Conservation (phyloP, 345 rosid genomes). For the Laguncularia racemosa region DNA sequence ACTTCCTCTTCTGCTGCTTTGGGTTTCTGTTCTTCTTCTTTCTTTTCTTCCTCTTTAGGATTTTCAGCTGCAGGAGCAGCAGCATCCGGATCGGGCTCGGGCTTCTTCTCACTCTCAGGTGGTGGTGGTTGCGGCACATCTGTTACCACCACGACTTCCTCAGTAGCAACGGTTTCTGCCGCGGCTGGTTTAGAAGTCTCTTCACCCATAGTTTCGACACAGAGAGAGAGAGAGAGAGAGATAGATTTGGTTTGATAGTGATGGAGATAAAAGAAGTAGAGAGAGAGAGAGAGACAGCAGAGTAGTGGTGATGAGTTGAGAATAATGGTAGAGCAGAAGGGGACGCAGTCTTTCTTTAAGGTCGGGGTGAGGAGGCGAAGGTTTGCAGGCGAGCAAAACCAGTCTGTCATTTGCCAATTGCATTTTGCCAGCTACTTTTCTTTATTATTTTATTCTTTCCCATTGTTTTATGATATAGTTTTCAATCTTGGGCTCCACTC, state of each 20-base stretch:
- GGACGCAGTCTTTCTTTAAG: not conserved
- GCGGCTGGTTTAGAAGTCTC: constrained; percentile 9
- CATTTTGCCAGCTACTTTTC: constrained; percentile 3
- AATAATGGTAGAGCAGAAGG: not conserved
- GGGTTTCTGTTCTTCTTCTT: constrained; percentile 2
- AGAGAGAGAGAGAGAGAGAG: not conserved
- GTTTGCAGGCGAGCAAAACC: not conserved
- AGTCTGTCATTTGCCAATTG: constrained; percentile 9
- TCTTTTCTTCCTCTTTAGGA: not conserved
- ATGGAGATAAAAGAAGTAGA: not conserved
- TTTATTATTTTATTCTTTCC: not conserved
- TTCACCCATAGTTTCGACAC: not conserved
- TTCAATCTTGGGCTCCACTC: too few relatives aligned
- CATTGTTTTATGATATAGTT: too few relatives aligned
- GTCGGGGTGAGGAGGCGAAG: too few relatives aligned
- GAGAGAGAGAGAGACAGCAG: not conserved
- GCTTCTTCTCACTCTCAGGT: not conserved
- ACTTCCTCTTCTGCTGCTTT: constrained; percentile 8
- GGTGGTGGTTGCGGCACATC: constrained; percentile 3
- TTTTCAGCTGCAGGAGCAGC: constrained; percentile 11
- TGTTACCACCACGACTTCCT: constrained; percentile 6
- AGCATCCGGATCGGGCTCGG: constrained; percentile 4
- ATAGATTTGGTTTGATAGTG: not conserved
- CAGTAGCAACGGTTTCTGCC: not conserved
- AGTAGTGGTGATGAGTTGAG: not conserved